These are phyloP conservation scores for Blakeslea trispora DNA, from an alignment of 371 early-diverging fungal genomes.

Conservation along the genomic window DNA sequence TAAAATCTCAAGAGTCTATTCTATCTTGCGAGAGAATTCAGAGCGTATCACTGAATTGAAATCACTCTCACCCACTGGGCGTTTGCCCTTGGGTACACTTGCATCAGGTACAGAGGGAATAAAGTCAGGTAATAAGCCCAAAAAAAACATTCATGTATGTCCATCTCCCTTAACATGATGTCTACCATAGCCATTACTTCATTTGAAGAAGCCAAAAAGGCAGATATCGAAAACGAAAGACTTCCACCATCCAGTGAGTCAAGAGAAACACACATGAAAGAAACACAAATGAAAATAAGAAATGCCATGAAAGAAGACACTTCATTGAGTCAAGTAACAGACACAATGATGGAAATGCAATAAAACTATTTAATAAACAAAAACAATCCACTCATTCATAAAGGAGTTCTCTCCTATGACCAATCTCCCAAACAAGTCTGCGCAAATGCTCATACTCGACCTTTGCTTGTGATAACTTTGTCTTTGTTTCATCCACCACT, in stretches of 20 bases:
- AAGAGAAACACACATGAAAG: conserved; percentile 44
- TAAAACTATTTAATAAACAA: background rate
- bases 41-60: conserved; percentile 93
- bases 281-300: conserved; percentile 48
- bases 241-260: conserved; percentile 79
- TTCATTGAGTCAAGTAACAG: conserved; percentile 43
- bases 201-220: conserved; percentile 91
- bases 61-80: conserved; percentile 75
- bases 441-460: too few relatives aligned
- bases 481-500: too few relatives aligned
- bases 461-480: too few relatives aligned
- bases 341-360: conserved; percentile 37
- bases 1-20: conserved; percentile 85
- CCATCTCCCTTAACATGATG: too few relatives aligned
- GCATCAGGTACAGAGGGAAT: conserved; percentile 91
- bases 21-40: conserved; percentile 84
- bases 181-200: conserved; percentile 69
- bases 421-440: too few relatives aligned
- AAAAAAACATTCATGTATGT: too few relatives aligned
- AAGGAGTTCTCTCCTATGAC: too few relatives aligned
- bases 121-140: conserved; percentile 74
- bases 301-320: conserved; percentile 53
- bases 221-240: conserved; percentile 90
- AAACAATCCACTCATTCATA: too few relatives aligned
- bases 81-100: conserved; percentile 82